phyloP scores from a whole-genome alignment of 306 rosid species.

The Gastrolobium bilobum region DNA sequence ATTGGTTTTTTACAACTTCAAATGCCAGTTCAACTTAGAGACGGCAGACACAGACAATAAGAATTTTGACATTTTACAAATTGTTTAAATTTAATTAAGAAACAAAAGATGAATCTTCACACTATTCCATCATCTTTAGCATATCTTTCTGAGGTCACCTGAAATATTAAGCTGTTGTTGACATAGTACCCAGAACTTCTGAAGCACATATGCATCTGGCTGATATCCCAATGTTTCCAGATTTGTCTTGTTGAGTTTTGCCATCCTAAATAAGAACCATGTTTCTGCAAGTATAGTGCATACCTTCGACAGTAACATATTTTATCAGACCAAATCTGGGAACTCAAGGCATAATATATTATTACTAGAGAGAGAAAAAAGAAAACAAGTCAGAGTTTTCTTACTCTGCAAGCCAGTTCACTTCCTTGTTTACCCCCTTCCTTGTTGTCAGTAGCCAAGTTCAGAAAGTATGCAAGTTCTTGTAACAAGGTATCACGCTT shows the following conservation, averaged over 20 bases:
- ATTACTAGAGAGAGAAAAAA: constrained; percentile 38
- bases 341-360: constrained; percentile 22
- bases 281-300: constrained; percentile 74
- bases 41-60: constrained; percentile 5
- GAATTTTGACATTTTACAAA: neutral
- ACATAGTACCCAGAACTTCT: constrained; percentile 86
- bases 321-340: constrained; percentile 51
- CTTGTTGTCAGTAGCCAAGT: constrained; percentile 63
- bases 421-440: constrained; percentile 62
- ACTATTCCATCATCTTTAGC: constrained; percentile 1
- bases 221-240: constrained; percentile 78
- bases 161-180: constrained; percentile 75
- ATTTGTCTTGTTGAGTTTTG: constrained; percentile 62
- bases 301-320: constrained; percentile 64
- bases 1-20: neutral
- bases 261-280: constrained; percentile 69
- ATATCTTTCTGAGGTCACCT: constrained; percentile 58
- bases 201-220: constrained; percentile 65
- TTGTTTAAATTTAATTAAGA: constrained; percentile 34
- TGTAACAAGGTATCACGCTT: constrained; percentile 75
- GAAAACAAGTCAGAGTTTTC: constrained; percentile 49
- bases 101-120: constrained; percentile 29
- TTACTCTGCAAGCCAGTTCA: constrained; percentile 84
- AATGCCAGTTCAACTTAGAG: constrained; percentile 33
- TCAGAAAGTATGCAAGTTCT: constrained; percentile 72